Evolutionary conservation across 331 rosid genomes (phyloP).

Genomic region (Erythrophleum ivorense): DNA sequence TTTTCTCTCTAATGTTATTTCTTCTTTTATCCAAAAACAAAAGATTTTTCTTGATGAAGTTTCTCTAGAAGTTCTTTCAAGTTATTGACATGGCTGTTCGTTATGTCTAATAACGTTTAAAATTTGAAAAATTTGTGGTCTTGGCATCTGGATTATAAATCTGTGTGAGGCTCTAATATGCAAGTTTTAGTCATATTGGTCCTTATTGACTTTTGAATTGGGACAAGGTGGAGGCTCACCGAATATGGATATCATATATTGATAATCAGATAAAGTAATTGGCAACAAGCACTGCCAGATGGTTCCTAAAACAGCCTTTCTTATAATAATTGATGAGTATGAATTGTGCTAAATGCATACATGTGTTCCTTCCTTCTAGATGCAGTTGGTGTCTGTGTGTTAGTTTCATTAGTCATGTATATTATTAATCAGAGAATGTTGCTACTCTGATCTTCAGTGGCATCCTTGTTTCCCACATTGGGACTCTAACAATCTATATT

Average conservation of each 20-base stretch:
- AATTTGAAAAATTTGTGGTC: conserved; percentile 18
- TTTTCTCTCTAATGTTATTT: not conserved
- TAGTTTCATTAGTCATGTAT: no score
- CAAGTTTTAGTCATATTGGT: conserved; percentile 12
- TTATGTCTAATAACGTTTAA: not conserved
- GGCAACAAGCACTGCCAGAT: no score
- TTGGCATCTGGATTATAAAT: not conserved
- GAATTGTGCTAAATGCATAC: no score
- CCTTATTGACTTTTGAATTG: conserved; percentile 33
- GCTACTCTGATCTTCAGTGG: conserved; percentile 10
- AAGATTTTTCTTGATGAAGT: conserved; percentile 6
- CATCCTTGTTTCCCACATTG: conserved; percentile 6
- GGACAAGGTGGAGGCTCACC: conserved; percentile 21
- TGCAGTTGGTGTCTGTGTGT: no score
- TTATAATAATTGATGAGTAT: no score
- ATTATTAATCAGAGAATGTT: not conserved
- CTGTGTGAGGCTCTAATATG: not conserved
- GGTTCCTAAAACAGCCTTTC: no score
- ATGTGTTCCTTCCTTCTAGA: no score
- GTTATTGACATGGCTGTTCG: conserved; percentile 17
- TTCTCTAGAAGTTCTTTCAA: conserved; percentile 23
- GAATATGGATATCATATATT: conserved; percentile 8
- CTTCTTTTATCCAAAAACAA: not conserved
- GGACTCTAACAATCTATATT: not conserved
- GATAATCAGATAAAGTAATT: no score